Evolutionary conservation across 2,329 filamentous ascomycete genomes (phyloP), one percentile per base, ranked within the genome.

Genomic region (Ceratocystis diversiconidia): DNA sequence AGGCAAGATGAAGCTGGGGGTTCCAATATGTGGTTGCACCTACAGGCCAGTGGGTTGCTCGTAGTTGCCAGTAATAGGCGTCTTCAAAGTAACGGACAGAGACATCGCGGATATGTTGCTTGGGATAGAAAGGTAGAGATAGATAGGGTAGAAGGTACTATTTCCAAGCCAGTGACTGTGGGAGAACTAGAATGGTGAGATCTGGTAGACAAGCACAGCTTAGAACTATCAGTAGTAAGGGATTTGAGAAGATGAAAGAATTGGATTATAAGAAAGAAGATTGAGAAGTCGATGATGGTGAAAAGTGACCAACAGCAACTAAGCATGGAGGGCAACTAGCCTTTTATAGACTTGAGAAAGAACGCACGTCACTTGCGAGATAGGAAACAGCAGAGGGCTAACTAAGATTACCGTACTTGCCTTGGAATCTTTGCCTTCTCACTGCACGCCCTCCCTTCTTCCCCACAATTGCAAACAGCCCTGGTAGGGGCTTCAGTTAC

Each of bases 21-120:
- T 71, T 86, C 1, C 3, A 12, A 36, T 89, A 77, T 85, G 82
- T 72, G 90, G 80, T 17, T 59, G 28, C n/a, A 59, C 83, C 74
- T 77, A 85, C 82, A 85, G 76, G 74, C 83, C 83, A 67, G 81
- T 84, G 70, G 83, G 83, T 72, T 85, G 82, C 72, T 78, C 75
- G 74, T 82, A 83, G 68, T 74, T 52, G 73, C 82, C 86, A 71
- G 84, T 83, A 70, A 82, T 69, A 67, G 88, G 87, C 71, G 87
- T 89, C 77, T 85, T 83, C 72, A 90, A 80, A 74, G 86, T 80
- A 69, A 80, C 76, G 65, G 79, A 80, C 71, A 85, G 72, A 75
- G 75, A 68, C 78, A 79, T 80, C 62, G 66, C 66, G 19, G 15
- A 28, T 30, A 30, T 22, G n/a, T 50, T 12, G 28, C 4, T 32